Evolutionary conservation across 129 eudicot species (phyloP), one percentile per base, ranked within the genome.

Genomic region (Centrapalus pauciflorus): DNA sequence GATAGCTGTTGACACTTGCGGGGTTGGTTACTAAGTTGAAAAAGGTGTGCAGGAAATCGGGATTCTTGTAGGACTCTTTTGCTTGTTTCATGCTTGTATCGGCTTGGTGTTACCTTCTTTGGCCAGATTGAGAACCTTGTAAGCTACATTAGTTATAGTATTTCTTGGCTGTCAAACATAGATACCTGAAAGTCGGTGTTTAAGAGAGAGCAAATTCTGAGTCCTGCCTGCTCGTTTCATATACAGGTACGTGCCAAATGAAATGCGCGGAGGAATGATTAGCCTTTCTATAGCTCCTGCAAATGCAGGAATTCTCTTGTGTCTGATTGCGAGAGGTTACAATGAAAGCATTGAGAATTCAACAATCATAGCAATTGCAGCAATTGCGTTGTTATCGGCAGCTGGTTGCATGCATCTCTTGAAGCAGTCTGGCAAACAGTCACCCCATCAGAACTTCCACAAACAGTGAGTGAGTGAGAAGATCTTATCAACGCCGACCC

Each of bases 191-290:
- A 17, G 3, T 30, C 1, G 13, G 21, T 63, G 21, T 26, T 46
- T 4, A 27, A 25, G 3, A 12, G 45, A 17, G 61, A 60, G 46
- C 32, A 61, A 48, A 60, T 67, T 16, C 35, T 8, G 33, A 66
- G 35, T 72, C 61, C 25, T 45, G 17, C 72, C 49, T 32, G 28
- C 37, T 56, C 24, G 17, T 78, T 67, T 7, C 26, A 49, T 57
- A 45, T 29, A 51, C 73, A 94, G 99, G 80, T 89, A 86, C 60
- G 94, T 94, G 67, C 99, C 99, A 7, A 86, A 89, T 75, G 95
- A 89, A 70, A 70, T 89, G 73, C 97, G 99, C 30, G 97, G 95
- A 76, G 97, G 97, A 70, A 89, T 89, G 88, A 87, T 86, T 64
- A 82, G 95, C 49, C 75, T 94, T 16, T 86, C 95, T 71, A 68